A percentile compares a stretch with the other conserved stretches of the same genome.
Evolutionary conservation across 1,139 yeast genomes (phyloP).

Genomic region (Geotrichum bryndzae): DNA sequence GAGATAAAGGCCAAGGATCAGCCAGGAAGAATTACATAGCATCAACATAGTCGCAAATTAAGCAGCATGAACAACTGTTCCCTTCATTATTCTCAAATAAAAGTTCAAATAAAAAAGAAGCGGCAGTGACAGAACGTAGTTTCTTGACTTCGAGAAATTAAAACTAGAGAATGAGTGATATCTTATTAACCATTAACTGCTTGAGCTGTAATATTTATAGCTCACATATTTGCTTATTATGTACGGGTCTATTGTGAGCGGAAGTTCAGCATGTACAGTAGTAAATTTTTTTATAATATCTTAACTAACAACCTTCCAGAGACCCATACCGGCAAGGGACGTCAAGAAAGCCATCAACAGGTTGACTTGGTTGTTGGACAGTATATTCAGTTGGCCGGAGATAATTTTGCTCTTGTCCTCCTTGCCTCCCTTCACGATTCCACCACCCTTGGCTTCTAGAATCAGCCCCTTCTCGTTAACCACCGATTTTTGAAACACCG

Average conservation of each 20-base stretch:
- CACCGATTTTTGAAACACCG: slow-evolving; percentile 38
- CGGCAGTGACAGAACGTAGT: no score
- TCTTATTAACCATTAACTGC: no score
- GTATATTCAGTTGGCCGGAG: slow-evolving; percentile 29
- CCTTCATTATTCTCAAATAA: no score
- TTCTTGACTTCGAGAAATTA: no score
- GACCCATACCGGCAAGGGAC: slow-evolving; percentile 30
- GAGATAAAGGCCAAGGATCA: no score
- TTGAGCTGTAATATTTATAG: no score
- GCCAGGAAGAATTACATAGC: no score
- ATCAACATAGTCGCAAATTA: no score
- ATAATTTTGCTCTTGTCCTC: slow-evolving; percentile 8
- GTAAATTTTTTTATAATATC: not conserved
- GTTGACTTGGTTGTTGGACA: slow-evolving; percentile 43
- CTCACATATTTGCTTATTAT: no score
- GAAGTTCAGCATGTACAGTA: not conserved
- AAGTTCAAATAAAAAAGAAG: no score
- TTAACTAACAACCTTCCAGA: slow-evolving; percentile 22
- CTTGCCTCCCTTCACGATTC: slow-evolving; percentile 22
- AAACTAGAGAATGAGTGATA: no score
- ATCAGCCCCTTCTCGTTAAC: slow-evolving; percentile 37
- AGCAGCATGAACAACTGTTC: no score
- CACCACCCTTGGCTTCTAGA: slow-evolving; percentile 42
- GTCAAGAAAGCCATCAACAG: slow-evolving; percentile 36
- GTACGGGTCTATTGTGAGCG: not conserved